Conservation (phyloP, 345 rosid species). For the Boechera retrofracta region DNA sequence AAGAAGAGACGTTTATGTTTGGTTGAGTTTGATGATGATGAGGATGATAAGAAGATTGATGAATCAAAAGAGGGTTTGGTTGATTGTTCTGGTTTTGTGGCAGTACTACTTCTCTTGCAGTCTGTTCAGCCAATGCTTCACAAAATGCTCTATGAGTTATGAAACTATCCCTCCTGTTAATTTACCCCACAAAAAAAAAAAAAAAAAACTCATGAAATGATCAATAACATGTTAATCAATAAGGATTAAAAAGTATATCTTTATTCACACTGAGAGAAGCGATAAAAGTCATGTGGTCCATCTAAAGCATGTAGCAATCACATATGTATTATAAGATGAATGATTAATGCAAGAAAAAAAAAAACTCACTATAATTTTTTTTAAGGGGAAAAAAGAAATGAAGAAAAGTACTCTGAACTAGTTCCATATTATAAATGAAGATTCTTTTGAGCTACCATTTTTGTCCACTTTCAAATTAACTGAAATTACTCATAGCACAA, state of each 20-base stretch:
- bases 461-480: conserved; percentile 46
- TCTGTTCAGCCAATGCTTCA: conserved; percentile 91
- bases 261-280: conserved; percentile 15
- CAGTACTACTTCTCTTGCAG: conserved; percentile 57
- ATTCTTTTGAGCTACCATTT: conserved; percentile 45
- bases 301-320: conserved; percentile 38
- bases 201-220: conserved; percentile 39
- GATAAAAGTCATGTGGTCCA: conserved; percentile 41
- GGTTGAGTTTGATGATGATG: conserved; percentile 36
- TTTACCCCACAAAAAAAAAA: conserved; percentile 11
- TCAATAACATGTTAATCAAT: neutral
- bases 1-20: conserved; percentile 35
- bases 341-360: conserved; percentile 34
- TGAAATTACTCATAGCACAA: conserved; percentile 45
- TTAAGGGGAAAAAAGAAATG: neutral
- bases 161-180: conserved; percentile 92
- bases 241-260: neutral
- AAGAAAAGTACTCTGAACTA: conserved; percentile 44
- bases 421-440: conserved; percentile 48
- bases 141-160: conserved; percentile 94
- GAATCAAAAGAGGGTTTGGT: conserved; percentile 37
- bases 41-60: conserved; percentile 27
- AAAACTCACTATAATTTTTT: neutral
- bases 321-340: conserved; percentile 28
- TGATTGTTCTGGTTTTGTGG: conserved; percentile 41